Base-by-base conservation (phyloP, 108 stramenopile genomes). In the Pseudonitzschia multiseries region DNA sequence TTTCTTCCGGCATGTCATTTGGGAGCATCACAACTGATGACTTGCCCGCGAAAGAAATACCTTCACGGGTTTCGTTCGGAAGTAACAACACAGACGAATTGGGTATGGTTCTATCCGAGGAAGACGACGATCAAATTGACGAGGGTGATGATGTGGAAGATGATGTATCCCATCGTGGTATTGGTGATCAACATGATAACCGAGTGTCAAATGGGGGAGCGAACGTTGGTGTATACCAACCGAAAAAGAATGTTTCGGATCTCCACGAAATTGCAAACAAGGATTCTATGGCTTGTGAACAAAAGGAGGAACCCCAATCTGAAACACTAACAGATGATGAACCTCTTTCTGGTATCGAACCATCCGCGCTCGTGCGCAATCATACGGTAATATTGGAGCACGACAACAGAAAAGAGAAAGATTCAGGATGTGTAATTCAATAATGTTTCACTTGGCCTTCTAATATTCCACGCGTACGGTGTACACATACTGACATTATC, bases 1-100 rank as follows among this genome's bases (percentile, higher is more conserved):
- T 70, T 6, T 41, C 59, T 24, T 77, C 76, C 17, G 76, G 62
- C 0, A 32, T 70, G 10, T 77, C 69, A 22, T 68, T 46, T 63
- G 60, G 62, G 14, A 56, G 67, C 24, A 59, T 46, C 48, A 60
- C 21, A 15, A 32, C 41, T 12, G 69, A 70, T 28, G 69, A 68
- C 15, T 26, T 62, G 44, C 61, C 0, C 13, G 22, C 27, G 27
- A 52, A 32, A 51, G 50, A 51, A 51, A n/a, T 51, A 17, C 17
- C 50, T 1, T 51, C 50, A 8, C 50, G 50, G 50, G 50, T 51
- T 51, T 51, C 50, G 20, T 51, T 51, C 9, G 50, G 50, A 51
- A n/a, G 20, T 10, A 51, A 17, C 17, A n/a, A 51, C 20, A 9
- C 20, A 51, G 50, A 51, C 36, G 36, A 36, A 6, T 22, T 42